These are phyloP conservation scores for Takashimella tepidaria DNA, from an alignment of 1,284 basidiomycete species.

Conservation along the genomic window DNA sequence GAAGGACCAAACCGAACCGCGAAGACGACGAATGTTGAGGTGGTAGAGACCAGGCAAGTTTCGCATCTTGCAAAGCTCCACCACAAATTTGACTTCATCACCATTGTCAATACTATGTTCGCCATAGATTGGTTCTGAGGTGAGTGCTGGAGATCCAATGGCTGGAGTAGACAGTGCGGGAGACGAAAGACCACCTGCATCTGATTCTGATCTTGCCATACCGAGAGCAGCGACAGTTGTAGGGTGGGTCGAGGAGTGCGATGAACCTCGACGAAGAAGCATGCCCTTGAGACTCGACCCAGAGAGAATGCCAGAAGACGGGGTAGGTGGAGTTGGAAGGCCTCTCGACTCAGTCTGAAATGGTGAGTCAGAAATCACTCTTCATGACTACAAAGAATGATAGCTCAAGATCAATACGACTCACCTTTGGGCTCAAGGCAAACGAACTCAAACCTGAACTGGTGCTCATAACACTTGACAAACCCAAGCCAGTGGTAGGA, in stretches of 20 bases:
- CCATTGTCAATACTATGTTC: slow-evolving; percentile 70
- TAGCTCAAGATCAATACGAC: slow-evolving; percentile 42
- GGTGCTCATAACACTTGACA: slow-evolving; percentile 39
- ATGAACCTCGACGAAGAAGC: slow-evolving; percentile 78
- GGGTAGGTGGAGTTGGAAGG: slow-evolving; percentile 66
- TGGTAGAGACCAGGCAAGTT: slow-evolving; percentile 80
- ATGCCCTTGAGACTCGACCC: slow-evolving; percentile 73
- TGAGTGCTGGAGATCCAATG: slow-evolving; percentile 13
- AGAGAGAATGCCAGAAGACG: slow-evolving; percentile 53
- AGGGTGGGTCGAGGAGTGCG: slow-evolving; percentile 58
- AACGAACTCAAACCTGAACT: slow-evolving; percentile 63
- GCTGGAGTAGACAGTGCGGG: slow-evolving; percentile 9
- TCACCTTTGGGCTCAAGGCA: slow-evolving; percentile 69
- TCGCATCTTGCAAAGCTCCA: slow-evolving; percentile 82
- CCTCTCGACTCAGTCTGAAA: slow-evolving; percentile 78
- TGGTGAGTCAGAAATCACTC: no score
- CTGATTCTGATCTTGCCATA: slow-evolving; percentile 28
- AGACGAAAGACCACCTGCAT: slow-evolving; percentile 44
- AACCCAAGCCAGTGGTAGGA: slow-evolving; percentile 32
- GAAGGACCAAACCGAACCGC: slow-evolving; percentile 88
- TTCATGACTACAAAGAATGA: no score
- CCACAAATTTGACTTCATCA: slow-evolving; percentile 88
- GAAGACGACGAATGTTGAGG: slow-evolving; percentile 81
- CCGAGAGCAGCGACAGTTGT: slow-evolving; percentile 8
- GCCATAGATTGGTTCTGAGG: slow-evolving; percentile 65